phyloP scores from a whole-genome alignment of 768 basidiomycete species.

The Suillus brevipes region DNA sequence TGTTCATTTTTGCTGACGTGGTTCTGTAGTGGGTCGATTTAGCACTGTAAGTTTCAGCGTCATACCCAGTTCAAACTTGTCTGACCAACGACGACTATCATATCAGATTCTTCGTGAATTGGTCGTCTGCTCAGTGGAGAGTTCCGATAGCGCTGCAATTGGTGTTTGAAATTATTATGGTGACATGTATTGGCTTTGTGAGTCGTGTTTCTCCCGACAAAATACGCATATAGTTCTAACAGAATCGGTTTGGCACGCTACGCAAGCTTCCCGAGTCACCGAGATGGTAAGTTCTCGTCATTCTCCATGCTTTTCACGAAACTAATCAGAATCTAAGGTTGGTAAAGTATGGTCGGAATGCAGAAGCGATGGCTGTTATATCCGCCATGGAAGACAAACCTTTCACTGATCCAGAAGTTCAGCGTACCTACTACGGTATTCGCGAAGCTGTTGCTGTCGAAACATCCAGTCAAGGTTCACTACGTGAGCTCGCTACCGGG shows the following conservation, averaged over 20 bases:
- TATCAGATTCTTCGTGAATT: slow-evolving; percentile 34
- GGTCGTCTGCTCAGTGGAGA: slow-evolving; percentile 42
- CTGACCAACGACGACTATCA: not conserved
- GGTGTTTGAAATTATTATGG: slow-evolving; percentile 39
- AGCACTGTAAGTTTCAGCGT: slow-evolving; percentile 31
- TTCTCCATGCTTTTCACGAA: not conserved
- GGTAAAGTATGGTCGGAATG: slow-evolving; percentile 38
- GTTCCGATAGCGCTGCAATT: slow-evolving; percentile 44
- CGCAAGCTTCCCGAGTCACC: slow-evolving; percentile 37
- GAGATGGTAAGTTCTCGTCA: slow-evolving; percentile 24
- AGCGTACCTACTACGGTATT: slow-evolving; percentile 38
- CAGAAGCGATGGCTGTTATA: slow-evolving; percentile 42
- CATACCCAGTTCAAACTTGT: not conserved
- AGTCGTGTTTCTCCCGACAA: slow-evolving; percentile 12
- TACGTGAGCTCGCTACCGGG: slow-evolving; percentile 38
- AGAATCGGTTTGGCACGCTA: not conserved
- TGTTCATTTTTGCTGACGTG: not conserved
- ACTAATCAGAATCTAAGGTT: slow-evolving; percentile 29
- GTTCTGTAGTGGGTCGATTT: slow-evolving; percentile 40
- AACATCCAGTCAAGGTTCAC: slow-evolving; percentile 21
- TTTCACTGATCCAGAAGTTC: slow-evolving; percentile 32
- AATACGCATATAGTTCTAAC: not conserved
- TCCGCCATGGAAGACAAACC: slow-evolving; percentile 40
- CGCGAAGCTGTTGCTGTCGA: slow-evolving; percentile 38
- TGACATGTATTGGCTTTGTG: slow-evolving; percentile 34